A percentile compares a stretch with the other conserved stretches of the same genome.
These are phyloP conservation scores for Sutorius eximius DNA, from an alignment of 1,284 basidiomycete genomes.

Conservation along the genomic window DNA sequence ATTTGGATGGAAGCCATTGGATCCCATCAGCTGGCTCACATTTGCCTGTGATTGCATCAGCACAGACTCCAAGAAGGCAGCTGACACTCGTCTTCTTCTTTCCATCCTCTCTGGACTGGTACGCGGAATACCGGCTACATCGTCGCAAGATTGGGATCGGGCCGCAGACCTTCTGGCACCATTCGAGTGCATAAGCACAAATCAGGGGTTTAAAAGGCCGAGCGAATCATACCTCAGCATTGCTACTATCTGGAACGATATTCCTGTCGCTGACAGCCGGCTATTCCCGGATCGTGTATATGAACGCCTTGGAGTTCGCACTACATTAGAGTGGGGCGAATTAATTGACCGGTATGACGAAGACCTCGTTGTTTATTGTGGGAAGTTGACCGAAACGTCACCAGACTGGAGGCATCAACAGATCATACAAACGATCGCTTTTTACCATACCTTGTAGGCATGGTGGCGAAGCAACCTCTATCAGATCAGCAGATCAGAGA, in stretches of 20 bases:
- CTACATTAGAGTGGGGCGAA: neutral
- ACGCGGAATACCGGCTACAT: neutral
- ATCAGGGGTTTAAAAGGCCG: neutral
- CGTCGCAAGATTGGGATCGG: neutral
- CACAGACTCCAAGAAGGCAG: neutral
- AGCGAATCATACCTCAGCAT: neutral
- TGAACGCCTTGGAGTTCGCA: neutral
- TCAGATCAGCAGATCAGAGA: neutral
- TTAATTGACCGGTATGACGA: neutral
- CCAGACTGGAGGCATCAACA: neutral
- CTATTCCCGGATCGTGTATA: neutral
- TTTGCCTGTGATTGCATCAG: neutral
- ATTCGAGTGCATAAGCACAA: neutral
- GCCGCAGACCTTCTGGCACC: neutral
- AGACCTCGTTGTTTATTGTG: neutral
- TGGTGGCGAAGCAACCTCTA: neutral
- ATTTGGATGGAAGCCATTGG: neutral
- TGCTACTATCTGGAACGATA: neutral
- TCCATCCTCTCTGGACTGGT: neutral
- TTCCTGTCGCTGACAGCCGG: neutral
- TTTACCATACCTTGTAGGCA: neutral
- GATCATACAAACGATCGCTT: neutral
- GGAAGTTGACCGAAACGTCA: neutral
- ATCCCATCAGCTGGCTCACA: neutral
- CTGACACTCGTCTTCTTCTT: neutral